phyloP scores from a whole-genome alignment of 2,329 filamentous ascomycete species.

The Cytospora piceicola region DNA sequence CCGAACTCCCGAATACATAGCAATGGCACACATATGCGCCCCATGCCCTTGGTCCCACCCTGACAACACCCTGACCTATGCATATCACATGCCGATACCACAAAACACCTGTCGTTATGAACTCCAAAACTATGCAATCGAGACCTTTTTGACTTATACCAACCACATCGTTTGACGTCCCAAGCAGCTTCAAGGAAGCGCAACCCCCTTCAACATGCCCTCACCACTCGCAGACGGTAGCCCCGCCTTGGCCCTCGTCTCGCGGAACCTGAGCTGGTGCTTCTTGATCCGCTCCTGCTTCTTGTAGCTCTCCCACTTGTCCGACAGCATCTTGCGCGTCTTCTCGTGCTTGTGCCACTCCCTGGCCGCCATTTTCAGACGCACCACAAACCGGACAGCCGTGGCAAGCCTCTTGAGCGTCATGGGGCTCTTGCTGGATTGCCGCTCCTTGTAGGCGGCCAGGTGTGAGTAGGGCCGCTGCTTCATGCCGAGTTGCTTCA shows the following conservation, averaged over 20 bases:
- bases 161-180: too few relatives aligned
- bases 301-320: conserved; percentile 52
- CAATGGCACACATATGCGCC: neutral
- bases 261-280: conserved; percentile 27
- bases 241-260: conserved; percentile 10
- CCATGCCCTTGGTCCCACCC: neutral
- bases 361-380: conserved; percentile 52
- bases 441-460: conserved; percentile 13
- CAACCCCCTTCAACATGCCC: conserved; percentile 15
- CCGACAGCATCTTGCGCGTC: conserved; percentile 52
- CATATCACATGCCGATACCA: neutral
- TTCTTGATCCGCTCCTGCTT: conserved; percentile 48
- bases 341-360: conserved; percentile 57
- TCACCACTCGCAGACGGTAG: conserved; percentile 4
- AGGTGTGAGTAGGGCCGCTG: conserved; percentile 33
- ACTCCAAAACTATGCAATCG: neutral
- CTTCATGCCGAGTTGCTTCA: conserved; percentile 56
- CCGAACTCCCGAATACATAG: neutral
- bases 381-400: conserved; percentile 57
- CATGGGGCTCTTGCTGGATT: conserved; percentile 38
- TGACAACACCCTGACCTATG: neutral
- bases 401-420: conserved; percentile 51
- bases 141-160: neutral
- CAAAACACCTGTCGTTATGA: neutral
- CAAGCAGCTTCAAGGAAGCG: conserved; percentile 4